Base-by-base conservation (phyloP, 768 basidiomycete genomes). In the Clitopilus passeckerianus region DNA sequence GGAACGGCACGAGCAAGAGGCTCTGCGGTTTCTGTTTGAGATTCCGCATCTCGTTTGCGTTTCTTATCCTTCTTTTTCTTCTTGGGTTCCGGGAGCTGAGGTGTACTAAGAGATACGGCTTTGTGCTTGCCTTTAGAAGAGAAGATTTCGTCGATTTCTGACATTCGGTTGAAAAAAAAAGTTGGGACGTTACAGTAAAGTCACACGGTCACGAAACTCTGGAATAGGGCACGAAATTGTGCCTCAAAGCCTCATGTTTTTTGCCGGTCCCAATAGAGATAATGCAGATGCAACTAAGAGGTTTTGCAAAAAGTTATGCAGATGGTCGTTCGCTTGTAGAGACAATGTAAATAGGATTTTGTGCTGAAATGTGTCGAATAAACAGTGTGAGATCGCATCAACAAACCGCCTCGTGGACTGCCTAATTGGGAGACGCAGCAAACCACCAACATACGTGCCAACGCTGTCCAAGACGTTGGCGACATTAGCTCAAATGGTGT, bases 81-180 rank as follows among this genome's bases (percentile, higher is more conserved):
- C 63, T 80, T 80, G 69, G 79, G 80, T 62, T 78, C 75, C 34
- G 67, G 67, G 15, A 61, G 62, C 37, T 69, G 53, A 55, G 73
- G 72, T 23, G 70, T 57, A 53, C 60, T 60, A 20, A 67, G 62
- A 20, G 64, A 61, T 16, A 63, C 59, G 9, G 61, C 54, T 58
- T 65, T 71, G 59, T 63, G 55, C 64, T 76, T 78, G 63, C 73
- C 73, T 65, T 80, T 84, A 62, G 77, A 75, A 41, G 90, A 80
- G 71, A 93, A 93, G 67, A 93, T 93, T 66, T 83, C 84, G 79
- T 93, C 91, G 70, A 93, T 93, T 81, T 93, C 91, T 56, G 87
- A 87, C 78, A 81, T 79, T 63, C 75, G 64, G 43, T 53, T 41
- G 56, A 57, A 58, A 20, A 34, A 57, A 62, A 34, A 37, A 16